Base-by-base conservation (phyloP, 257 asterid species). In the Nicotiana noctiflora region DNA sequence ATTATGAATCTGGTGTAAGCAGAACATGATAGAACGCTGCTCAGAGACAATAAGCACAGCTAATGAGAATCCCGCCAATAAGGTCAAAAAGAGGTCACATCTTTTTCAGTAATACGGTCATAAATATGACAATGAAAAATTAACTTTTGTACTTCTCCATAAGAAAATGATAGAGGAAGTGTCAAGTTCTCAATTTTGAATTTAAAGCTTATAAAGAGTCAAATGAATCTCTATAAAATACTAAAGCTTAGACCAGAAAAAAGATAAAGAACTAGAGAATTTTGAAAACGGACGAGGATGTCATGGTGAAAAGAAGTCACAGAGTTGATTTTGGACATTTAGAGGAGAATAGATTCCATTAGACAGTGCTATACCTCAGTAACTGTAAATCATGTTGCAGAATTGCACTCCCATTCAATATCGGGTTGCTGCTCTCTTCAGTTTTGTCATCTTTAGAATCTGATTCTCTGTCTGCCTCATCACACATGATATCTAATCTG, bases 401-500 rank as follows among this genome's bases (percentile, higher is more conserved):
- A 64, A 88, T 82, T 75, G 89, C 84, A 83, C 83, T 85, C 64
- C 86, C 88, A 15, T 88, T 77, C 81, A 85, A 76, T 65, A 75
- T 46, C 37, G 62, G 87, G 60, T 60, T 56, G 75, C 67, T 83
- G 79, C 87, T 85, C 80, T 82, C 90, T 82, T 75, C 87, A 56
- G 83, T 87, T 77, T 63, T 86, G 66, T 81, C 85, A 74, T 82
- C 59, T 34, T 79, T 65, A 62, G 89, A 79, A 68, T 88, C 95
- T 4, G 86, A 68, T 72, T 87, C 87, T 70, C 88, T 88, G 80
- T 92, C 98, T 34, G 92, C 95, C 76, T 92, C 99, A 81, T 94
- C 99, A 84, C 89, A 88, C 81, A 96, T 83, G 67, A 92, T 86
- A 74, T 91, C 98, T 88, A 96, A 84, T 86, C 99, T 92, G 85